Conservation (phyloP, 108 stramenopile species). For the Craspedostauros australis region DNA sequence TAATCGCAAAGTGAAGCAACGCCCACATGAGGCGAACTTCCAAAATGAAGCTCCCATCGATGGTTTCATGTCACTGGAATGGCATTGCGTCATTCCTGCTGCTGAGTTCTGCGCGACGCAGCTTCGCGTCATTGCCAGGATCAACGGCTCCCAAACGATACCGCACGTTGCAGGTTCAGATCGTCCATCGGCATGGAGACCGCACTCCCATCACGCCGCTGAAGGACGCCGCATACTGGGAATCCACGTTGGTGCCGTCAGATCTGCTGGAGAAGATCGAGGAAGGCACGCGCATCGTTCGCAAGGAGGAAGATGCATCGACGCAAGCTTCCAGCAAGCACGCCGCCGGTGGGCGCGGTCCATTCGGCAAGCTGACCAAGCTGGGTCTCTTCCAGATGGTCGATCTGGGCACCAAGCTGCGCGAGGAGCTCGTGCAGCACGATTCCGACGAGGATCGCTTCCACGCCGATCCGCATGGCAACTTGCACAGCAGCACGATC, state of each 20-base stretch:
- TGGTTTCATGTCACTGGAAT: too few species aligned
- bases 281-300: slow-evolving; percentile 30
- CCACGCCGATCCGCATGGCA: neutral
- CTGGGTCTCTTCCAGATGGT: slow-evolving; percentile 76
- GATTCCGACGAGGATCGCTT: slow-evolving; percentile 9
- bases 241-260: slow-evolving; percentile 30
- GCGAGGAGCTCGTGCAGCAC: slow-evolving; percentile 38
- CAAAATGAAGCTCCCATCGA: too few species aligned
- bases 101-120: too few species aligned
- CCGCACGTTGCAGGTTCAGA: slow-evolving; percentile 42
- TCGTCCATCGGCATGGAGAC: slow-evolving; percentile 79
- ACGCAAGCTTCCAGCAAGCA: slow-evolving; percentile 37
- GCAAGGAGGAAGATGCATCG: neutral
- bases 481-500: slow-evolving; percentile 14
- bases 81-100: too few species aligned
- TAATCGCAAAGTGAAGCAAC: too few species aligned
- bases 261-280: slow-evolving; percentile 43
- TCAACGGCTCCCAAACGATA: too few species aligned
- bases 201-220: slow-evolving; percentile 75
- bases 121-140: too few species aligned
- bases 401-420: slow-evolving; percentile 47
- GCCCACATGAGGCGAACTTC: too few species aligned
- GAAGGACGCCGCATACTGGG: slow-evolving; percentile 63
- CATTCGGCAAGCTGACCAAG: slow-evolving; percentile 73
- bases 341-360: slow-evolving; percentile 46